A percentile compares a stretch with the other conserved stretches of the same genome.
Evolutionary conservation across 768 basidiomycete species (phyloP).

Genomic region (Lentinula sp.): DNA sequence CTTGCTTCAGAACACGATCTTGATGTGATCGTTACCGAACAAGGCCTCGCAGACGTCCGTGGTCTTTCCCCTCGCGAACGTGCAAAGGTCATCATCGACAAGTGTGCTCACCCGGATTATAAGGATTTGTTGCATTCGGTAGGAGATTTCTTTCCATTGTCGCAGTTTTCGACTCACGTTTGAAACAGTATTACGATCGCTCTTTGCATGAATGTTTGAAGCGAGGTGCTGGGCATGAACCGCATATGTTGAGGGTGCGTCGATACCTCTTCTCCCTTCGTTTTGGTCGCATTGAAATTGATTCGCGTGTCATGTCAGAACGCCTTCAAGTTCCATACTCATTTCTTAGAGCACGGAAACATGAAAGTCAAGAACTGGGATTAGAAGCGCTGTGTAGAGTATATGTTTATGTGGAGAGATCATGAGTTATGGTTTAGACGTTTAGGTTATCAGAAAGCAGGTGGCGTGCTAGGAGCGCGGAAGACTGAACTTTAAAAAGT

Average conservation of each 20-base stretch:
- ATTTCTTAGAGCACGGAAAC: constrained; percentile 29
- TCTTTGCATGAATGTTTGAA: constrained; percentile 36
- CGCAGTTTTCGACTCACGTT: too few species aligned
- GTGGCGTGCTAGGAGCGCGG: too few species aligned
- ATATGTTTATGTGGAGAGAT: too few species aligned
- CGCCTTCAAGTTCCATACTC: constrained; percentile 27
- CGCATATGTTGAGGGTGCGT: constrained; percentile 39
- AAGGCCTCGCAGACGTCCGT: constrained; percentile 42
- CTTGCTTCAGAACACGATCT: constrained; percentile 35
- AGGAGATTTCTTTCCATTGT: constrained; percentile 3
- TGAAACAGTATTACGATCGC: constrained; percentile 34
- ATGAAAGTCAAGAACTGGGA: constrained; percentile 37
- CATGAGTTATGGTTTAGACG: too few species aligned
- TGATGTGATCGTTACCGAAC: constrained; percentile 42
- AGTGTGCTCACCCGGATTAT: constrained; percentile 44
- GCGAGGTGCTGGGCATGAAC: constrained; percentile 40
- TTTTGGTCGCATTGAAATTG: neutral
- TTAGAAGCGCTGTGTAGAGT: neutral
- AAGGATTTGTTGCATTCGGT: constrained; percentile 33
- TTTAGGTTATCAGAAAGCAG: too few species aligned
- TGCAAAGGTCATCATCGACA: constrained; percentile 38
- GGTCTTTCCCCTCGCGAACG: constrained; percentile 41
- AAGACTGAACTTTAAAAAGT: too few species aligned
- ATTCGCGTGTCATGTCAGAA: constrained; percentile 17
- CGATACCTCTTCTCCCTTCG: neutral